Base-by-base conservation (phyloP, 192 early-diverging fungal species). In the Umbelopsis sp. region DNA sequence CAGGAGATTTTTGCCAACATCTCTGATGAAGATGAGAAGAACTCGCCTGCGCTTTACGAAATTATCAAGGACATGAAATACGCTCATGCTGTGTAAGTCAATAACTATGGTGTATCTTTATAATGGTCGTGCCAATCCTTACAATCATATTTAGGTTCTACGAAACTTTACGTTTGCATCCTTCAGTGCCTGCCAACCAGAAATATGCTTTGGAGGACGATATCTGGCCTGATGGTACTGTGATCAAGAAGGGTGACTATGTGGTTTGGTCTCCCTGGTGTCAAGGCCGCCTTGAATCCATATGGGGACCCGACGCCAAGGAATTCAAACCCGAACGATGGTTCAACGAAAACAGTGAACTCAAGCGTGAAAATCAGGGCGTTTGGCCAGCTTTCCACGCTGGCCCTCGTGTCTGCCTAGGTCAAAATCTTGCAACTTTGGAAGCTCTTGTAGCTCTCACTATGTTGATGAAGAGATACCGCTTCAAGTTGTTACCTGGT, bases 311-410 rank as follows among this genome's bases (percentile, higher is more conserved):
- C 2, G 83, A 84, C 69, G 80, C 80, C 14, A 78, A 65, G 43
- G 83, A 86, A 12, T 86, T 80, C 68, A 76, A 77, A 14, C 85
- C 85, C 0, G 81, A 81, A 10, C 77, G 85, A 38, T 86, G 85
- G 85, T 66, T 86, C 20, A 62, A 59, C n/a, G 75, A 74, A 3
- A 71, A 81, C 2, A 77, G 80, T 11, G 69, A 67, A 17, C 47
- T 73, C 22, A 31, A 65, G 1, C 76, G 78, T 32, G 45, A 65
- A 26, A 72, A 78, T 4, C 80, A 81, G 32, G 74, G 81, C 16
- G 70, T 81, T 44, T 86, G 80, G 78, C 82, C 82, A n/a, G 82
- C 78, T 20, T 86, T 86, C 80, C 82, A 86, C 51, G 84, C 78
- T 24, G 84, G 84, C 31, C 84, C 84, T 16, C 75, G 84, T 34